These are phyloP conservation scores for Chenopodium suecicum DNA, from an alignment of 148 eudicot species.

Conservation along the genomic window DNA sequence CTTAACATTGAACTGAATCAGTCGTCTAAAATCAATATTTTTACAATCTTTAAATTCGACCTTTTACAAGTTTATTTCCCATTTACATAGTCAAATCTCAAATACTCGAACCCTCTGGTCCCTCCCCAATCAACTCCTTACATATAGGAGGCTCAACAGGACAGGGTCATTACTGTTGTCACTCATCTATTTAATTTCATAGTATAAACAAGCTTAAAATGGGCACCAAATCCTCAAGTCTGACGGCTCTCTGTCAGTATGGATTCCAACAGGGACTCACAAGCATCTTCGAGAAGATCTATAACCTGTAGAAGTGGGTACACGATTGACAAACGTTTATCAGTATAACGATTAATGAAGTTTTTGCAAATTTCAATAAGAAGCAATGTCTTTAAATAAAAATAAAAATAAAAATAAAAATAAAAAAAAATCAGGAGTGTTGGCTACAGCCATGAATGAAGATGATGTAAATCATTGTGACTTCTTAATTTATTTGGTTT, in stretches of 20 bases:
- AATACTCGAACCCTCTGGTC: no score
- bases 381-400: no score
- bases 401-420: no score
- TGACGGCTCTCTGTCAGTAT: constrained; percentile 43
- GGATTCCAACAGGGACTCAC: constrained; percentile 79
- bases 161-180: no score
- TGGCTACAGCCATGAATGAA: not conserved
- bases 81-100: not conserved
- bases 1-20: not conserved
- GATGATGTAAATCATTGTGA: not conserved
- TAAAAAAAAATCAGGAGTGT: no score
- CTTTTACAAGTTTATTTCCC: not conserved
- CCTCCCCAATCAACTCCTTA: no score
- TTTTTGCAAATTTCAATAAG: not conserved
- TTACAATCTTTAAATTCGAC: not conserved
- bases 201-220: not conserved
- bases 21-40: not conserved
- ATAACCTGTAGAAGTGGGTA: constrained; percentile 50
- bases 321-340: not conserved
- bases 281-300: constrained; percentile 91
- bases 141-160: no score
- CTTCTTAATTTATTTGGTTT: no score
- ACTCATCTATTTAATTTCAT: not conserved
- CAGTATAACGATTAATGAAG: not conserved
- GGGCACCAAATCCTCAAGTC: constrained; percentile 1